These are phyloP conservation scores for Saitozyma sp. DNA, from an alignment of 768 basidiomycete species.

Conservation along the genomic window DNA sequence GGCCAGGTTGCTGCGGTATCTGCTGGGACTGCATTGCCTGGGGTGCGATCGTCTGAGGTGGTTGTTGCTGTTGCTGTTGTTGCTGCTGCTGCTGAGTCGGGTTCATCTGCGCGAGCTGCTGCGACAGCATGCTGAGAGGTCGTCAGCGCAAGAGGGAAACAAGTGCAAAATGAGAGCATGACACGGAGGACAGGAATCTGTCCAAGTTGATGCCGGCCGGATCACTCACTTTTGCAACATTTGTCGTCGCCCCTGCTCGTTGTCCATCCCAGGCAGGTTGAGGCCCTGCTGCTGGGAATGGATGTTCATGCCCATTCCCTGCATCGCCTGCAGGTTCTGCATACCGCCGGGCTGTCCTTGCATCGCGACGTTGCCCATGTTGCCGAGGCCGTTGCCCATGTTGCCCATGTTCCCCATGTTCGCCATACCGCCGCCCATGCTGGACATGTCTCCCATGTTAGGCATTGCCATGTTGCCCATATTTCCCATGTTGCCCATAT, in stretches of 20 bases:
- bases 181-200: not conserved
- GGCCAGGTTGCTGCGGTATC: slow-evolving; percentile 6
- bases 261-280: slow-evolving; percentile 2
- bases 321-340: not conserved
- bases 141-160: not conserved
- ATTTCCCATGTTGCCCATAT: no score
- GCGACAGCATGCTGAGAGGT: slow-evolving; percentile 24
- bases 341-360: no score
- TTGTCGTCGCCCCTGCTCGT: slow-evolving; percentile 22
- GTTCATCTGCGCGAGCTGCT: slow-evolving; percentile 7
- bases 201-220: not conserved
- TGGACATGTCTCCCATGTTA: no score
- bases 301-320: slow-evolving; percentile 10
- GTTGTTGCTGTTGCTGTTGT: slow-evolving; percentile 1
- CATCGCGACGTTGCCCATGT: not conserved
- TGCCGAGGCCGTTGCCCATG: slow-evolving; percentile 8
- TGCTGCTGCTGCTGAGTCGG: slow-evolving; percentile 17
- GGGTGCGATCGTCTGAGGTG: not conserved
- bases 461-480: no score
- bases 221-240: slow-evolving; percentile 31
- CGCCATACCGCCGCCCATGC: not conserved
- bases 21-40: slow-evolving; percentile 11
- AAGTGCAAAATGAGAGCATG: not conserved
- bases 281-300: slow-evolving; percentile 33
- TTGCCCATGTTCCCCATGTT: not conserved